Percentiles rank a stretch among this genome's conserved stretches.
These are phyloP conservation scores for Moniliophthora roreri DNA, from an alignment of 1,284 basidiomycete species.

Conservation along the genomic window DNA sequence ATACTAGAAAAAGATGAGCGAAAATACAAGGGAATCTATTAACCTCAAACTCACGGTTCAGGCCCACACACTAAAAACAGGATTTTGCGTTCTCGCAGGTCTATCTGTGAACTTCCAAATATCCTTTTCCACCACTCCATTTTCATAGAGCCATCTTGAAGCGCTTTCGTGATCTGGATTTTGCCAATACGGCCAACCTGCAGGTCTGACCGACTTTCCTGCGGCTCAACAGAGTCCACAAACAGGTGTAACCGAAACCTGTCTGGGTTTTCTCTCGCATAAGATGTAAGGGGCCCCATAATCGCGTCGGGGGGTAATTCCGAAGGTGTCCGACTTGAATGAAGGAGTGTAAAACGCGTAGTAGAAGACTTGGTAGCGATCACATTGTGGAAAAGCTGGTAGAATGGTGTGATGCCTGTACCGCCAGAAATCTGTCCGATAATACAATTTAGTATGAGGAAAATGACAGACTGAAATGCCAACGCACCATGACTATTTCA, in stretches of 20 bases:
- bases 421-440: slow-evolving; percentile 72
- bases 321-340: slow-evolving; percentile 57
- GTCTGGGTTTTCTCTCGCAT: slow-evolving; percentile 51
- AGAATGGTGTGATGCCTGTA: slow-evolving; percentile 81
- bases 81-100: slow-evolving; percentile 34
- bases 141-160: slow-evolving; percentile 28
- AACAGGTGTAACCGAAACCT: slow-evolving; percentile 57
- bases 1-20: slow-evolving; percentile 46
- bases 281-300: slow-evolving; percentile 47
- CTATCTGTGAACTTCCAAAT: slow-evolving; percentile 26
- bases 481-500: slow-evolving; percentile 73
- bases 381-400: slow-evolving; percentile 58
- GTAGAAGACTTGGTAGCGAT: slow-evolving; percentile 37
- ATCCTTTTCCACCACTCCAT: slow-evolving; percentile 46
- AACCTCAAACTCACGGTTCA: slow-evolving; percentile 56
- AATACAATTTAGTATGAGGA: too few species aligned
- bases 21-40: slow-evolving; percentile 10
- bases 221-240: slow-evolving; percentile 48
- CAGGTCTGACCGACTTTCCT: slow-evolving; percentile 24
- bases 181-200: slow-evolving; percentile 56
- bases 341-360: slow-evolving; percentile 69
- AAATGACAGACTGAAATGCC: too few species aligned
- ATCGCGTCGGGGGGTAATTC: slow-evolving; percentile 68
- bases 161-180: slow-evolving; percentile 33
- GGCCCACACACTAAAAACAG: slow-evolving; percentile 79